These are phyloP conservation scores for Holtermannia corniformis DNA, from an alignment of 768 basidiomycete genomes.

Conservation along the genomic window DNA sequence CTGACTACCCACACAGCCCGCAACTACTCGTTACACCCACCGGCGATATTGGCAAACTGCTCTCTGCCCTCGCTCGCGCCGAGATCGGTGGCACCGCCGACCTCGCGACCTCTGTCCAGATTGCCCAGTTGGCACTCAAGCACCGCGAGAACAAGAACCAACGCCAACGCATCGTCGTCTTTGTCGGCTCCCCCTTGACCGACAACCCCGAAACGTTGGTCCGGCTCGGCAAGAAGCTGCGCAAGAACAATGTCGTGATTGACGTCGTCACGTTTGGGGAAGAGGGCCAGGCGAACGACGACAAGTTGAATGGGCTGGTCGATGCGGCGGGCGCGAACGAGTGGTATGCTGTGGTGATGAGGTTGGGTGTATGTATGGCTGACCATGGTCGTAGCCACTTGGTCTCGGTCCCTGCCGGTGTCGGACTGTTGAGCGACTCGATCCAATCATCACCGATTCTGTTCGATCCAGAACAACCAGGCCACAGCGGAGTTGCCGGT, in stretches of 20 bases:
- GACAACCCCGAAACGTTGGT: constrained; percentile 71
- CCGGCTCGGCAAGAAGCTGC: constrained; percentile 88
- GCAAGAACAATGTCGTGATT: constrained; percentile 97
- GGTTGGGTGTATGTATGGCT: background rate
- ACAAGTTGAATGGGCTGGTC: constrained; percentile 66
- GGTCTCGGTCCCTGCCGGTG: constrained; percentile 64
- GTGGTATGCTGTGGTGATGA: constrained; percentile 17
- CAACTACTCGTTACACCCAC: constrained; percentile 95
- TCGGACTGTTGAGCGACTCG: constrained; percentile 68
- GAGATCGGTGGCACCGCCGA: constrained; percentile 75
- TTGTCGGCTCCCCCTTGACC: constrained; percentile 77
- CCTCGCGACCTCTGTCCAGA: constrained; percentile 78
- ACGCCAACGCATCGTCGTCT: constrained; percentile 88
- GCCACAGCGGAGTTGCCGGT: constrained; percentile 39
- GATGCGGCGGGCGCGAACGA: constrained; percentile 52
- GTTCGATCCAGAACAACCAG: constrained; percentile 52
- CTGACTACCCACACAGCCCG: constrained; percentile 50
- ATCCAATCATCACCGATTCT: constrained; percentile 74
- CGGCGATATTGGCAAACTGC: constrained; percentile 85
- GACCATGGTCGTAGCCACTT: constrained; percentile 54
- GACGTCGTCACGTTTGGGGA: constrained; percentile 89
- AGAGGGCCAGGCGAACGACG: constrained; percentile 51
- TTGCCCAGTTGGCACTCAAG: constrained; percentile 92
- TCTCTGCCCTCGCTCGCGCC: constrained; percentile 59
- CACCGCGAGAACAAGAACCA: constrained; percentile 98